These are phyloP conservation scores for Rugonectria rugulosa DNA, from an alignment of 2,329 filamentous ascomycete genomes.

Conservation along the genomic window DNA sequence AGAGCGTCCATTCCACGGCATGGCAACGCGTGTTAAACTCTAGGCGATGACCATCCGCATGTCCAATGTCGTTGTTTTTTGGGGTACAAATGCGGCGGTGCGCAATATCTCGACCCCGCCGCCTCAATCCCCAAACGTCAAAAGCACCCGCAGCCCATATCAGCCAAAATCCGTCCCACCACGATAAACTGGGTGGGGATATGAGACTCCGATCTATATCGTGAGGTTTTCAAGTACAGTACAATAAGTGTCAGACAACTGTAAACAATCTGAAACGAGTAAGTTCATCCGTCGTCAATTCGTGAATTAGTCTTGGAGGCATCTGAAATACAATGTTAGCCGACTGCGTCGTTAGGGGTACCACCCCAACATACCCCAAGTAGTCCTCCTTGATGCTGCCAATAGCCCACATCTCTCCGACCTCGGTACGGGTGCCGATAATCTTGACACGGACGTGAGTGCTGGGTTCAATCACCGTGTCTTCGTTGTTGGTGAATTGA, in stretches of 20 bases:
- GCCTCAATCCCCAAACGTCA: slow-evolving; percentile 1
- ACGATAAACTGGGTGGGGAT: neutral
- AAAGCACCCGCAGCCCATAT: slow-evolving; percentile 9
- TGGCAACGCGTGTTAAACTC: slow-evolving; percentile 2
- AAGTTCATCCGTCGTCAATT: slow-evolving; percentile 25
- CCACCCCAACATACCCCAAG: slow-evolving; percentile 60
- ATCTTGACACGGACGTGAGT: slow-evolving; percentile 95
- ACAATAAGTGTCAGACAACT: slow-evolving; percentile 10
- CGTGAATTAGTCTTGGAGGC: slow-evolving; percentile 39
- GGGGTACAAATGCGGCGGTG: slow-evolving; percentile 4
- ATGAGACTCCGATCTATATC: slow-evolving; percentile 7
- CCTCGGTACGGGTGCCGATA: slow-evolving; percentile 90
- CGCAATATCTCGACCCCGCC: neutral
- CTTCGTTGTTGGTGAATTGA: slow-evolving; percentile 94
- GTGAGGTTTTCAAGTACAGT: slow-evolving; percentile 12
- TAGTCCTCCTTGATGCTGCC: slow-evolving; percentile 93
- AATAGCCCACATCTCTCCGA: slow-evolving; percentile 95
- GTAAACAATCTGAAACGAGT: slow-evolving; percentile 21
- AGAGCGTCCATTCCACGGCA: slow-evolving; percentile 18
- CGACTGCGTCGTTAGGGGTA: neutral
- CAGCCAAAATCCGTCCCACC: slow-evolving; percentile 7
- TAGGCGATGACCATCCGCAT: slow-evolving; percentile 12
- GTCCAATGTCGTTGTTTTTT: neutral
- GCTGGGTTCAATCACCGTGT: slow-evolving; percentile 91
- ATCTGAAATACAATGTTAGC: slow-evolving; percentile 34